Evolutionary conservation across 1,139 yeast species (phyloP).

Genomic region (Candida labiduridarum): DNA sequence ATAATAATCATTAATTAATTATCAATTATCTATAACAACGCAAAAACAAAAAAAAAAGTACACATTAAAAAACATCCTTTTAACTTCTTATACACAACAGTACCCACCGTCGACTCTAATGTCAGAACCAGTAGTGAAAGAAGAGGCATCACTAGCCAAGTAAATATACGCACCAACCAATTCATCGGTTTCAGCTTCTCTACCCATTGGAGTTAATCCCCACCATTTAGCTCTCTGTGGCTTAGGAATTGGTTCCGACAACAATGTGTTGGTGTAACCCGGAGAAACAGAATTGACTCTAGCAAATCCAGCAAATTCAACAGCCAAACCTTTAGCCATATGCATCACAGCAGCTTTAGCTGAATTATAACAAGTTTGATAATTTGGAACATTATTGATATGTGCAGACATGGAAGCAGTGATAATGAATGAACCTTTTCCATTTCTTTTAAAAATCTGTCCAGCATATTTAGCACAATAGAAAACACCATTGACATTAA

Average conservation of each 20-base stretch:
- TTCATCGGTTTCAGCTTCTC: conserved; percentile 44
- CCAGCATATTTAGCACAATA: conserved; percentile 62
- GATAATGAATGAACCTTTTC: conserved; percentile 57
- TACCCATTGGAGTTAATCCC: conserved; percentile 40
- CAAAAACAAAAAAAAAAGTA: background rate
- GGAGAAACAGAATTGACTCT: conserved; percentile 60
- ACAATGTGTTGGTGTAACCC: conserved; percentile 58
- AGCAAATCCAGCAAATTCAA: conserved; percentile 56
- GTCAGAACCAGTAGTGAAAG: conserved; percentile 50
- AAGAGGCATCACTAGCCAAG: conserved; percentile 44
- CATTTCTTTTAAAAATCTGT: conserved; percentile 48
- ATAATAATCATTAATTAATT: background rate
- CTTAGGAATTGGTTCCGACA: conserved; percentile 48
- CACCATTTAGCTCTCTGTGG: conserved; percentile 39
- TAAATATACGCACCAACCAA: conserved; percentile 47
- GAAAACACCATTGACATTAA: conserved; percentile 59
- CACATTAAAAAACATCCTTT: background rate
- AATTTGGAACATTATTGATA: conserved; percentile 55
- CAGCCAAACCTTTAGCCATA: conserved; percentile 54
- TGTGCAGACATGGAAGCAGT: conserved; percentile 67
- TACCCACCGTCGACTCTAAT: conserved; percentile 52
- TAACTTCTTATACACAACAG: conserved; percentile 26
- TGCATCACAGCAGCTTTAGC: conserved; percentile 63
- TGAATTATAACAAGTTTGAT: conserved; percentile 59
- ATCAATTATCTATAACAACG: conserved; percentile 1